Evolutionary conservation across 352 stramenopile genomes (phyloP).

Genomic region (Phytophthora uliginosa): DNA sequence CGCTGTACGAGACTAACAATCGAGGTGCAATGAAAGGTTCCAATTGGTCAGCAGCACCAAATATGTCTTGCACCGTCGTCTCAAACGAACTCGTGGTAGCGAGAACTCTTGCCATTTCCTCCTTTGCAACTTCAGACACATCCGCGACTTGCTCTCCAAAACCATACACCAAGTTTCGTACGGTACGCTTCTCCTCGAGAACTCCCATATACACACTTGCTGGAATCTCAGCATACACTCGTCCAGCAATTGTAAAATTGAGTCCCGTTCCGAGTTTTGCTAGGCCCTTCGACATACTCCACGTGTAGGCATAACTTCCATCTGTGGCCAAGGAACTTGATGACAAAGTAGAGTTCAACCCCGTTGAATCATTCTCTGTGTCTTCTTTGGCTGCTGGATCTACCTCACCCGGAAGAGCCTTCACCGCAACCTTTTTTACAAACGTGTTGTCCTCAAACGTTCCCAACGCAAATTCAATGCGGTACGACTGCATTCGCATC

Average conservation of each 20-base stretch:
- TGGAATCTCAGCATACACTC: constrained; percentile 60
- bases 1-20: constrained; percentile 44
- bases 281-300: constrained; percentile 53
- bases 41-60: constrained; percentile 8
- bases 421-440: constrained; percentile 61
- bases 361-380: constrained; percentile 4
- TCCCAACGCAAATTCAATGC: constrained; percentile 63
- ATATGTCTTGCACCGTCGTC: constrained; percentile 33
- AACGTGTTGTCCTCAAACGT: constrained; percentile 53
- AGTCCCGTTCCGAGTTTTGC: constrained; percentile 75
- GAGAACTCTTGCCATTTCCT: constrained; percentile 21
- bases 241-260: constrained; percentile 80
- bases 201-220: constrained; percentile 37
- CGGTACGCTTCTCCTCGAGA: constrained; percentile 28
- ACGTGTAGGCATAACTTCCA: constrained; percentile 77
- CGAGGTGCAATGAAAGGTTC: constrained; percentile 3
- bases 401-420: constrained; percentile 38
- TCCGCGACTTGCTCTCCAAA: constrained; percentile 43
- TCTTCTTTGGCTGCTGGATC: neutral
- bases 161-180: constrained; percentile 46
- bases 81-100: neutral
- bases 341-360: constrained; percentile 9
- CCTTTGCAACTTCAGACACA: constrained; percentile 39
- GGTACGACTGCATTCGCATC: constrained; percentile 59
- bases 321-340: constrained; percentile 58